Percentiles rank a stretch among this genome's conserved stretches.
These are phyloP conservation scores for Trichoderma orchidacearum DNA, from an alignment of 495 filamentous ascomycete species.

Conservation along the genomic window DNA sequence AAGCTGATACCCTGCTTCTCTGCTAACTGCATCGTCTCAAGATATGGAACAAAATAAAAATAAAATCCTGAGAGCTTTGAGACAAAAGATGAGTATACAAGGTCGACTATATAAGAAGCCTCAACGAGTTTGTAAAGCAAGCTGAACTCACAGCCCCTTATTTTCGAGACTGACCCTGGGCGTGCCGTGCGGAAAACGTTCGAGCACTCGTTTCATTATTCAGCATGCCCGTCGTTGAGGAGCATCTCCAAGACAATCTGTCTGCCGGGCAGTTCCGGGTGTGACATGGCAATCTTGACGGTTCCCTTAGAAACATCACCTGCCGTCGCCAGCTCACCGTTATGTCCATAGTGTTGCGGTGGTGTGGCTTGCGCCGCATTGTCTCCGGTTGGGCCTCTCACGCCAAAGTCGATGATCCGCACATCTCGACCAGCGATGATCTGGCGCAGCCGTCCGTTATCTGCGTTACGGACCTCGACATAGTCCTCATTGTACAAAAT, in stretches of 20 bases:
- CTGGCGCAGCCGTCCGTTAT: constrained; percentile 86
- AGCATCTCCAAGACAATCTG: constrained; percentile 87
- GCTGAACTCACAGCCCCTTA: background rate
- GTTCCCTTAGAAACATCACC: constrained; percentile 38
- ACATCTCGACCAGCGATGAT: constrained; percentile 87
- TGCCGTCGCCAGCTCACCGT: constrained; percentile 8
- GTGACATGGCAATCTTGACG: constrained; percentile 90
- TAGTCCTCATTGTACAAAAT: constrained; percentile 79
- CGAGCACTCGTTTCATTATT: constrained; percentile 28
- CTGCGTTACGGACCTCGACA: constrained; percentile 90
- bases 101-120: background rate
- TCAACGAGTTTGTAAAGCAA: background rate
- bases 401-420: constrained; percentile 75
- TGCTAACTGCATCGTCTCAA: too few species aligned
- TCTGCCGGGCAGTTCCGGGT: constrained; percentile 66
- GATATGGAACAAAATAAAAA: background rate
- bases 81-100: background rate
- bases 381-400: constrained; percentile 37
- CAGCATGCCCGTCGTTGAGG: constrained; percentile 85
- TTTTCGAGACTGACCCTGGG: too few species aligned
- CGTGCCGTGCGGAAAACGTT: too few species aligned
- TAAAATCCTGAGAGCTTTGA: background rate
- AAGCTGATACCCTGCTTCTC: too few species aligned
- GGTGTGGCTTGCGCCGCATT: background rate
- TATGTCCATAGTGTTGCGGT: constrained; percentile 2